Base-by-base conservation (phyloP, 139 green algal species). In the Tetraselmis chui region DNA sequence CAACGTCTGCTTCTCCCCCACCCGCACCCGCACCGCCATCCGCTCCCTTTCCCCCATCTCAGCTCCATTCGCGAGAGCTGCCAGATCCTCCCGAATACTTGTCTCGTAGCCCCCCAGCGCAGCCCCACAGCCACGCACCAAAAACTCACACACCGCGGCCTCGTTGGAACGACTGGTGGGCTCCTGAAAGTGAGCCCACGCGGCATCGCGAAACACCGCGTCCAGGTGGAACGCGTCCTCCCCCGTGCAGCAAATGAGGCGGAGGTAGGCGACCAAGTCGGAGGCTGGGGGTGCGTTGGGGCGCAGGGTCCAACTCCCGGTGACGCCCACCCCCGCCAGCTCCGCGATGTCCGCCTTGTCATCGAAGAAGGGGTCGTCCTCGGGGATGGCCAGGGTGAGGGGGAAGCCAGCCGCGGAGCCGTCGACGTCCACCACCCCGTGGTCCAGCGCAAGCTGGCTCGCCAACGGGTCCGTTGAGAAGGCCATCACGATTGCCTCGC, bases 291-390 rank as follows among this genome's bases (percentile, higher is more conserved):
- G 31, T 31, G 45, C 45, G 29, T 88, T 81, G 0, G 86, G 79
- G 0, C 77, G 80, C 79, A 97, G 81, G 18, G 84, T 75, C 80
- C 94, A 95, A 30, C 88, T 85, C 18, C 30, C 28, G 23, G 77
- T 77, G 75, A 87, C n/a, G n/a, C n/a, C n/a, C 77, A 95, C 80
- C 28, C 92, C 93, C 29, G 88, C 87, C n/a, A 91, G 29, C 82
- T 98, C 95, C 29, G 95, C 81, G n/a, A 98, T 90, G 87, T 98
- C 95, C 23, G 92, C 59, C 89, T 98, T 98, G 90, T 98, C 95
- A 31, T 95, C 93, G 22, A 90, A 87, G 80, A 90, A 93, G 23
- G 76, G 31, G 85, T 98, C 94, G 22, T 77, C 80, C 29, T 93
- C 85, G 2, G 89, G 83, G 25, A 98, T 81, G 26, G 86, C 87